These are phyloP conservation scores for Leccinum ochraceum DNA, from an alignment of 768 basidiomycete species.

Conservation along the genomic window DNA sequence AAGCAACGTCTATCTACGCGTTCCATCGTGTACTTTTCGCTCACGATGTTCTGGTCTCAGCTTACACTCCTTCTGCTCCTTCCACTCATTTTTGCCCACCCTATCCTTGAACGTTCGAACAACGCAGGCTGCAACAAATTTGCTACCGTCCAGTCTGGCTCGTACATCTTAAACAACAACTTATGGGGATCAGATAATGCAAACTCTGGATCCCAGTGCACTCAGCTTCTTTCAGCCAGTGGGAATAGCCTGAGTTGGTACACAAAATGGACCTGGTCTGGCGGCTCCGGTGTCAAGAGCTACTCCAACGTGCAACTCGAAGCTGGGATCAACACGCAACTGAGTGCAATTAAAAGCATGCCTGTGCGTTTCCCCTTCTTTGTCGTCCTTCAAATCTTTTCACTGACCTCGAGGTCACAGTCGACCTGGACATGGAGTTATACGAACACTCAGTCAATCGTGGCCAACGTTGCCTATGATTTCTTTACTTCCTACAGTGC, in stretches of 20 bases:
- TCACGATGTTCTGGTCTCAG: conserved; percentile 14
- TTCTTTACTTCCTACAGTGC: conserved; percentile 57
- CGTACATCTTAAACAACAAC: conserved; percentile 52
- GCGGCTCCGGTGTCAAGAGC: conserved; percentile 57
- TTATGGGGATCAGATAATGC: conserved; percentile 45
- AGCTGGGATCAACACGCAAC: conserved; percentile 49
- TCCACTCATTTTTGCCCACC: conserved; percentile 21
- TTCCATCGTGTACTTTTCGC: neutral
- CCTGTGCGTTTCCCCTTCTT: conserved; percentile 40
- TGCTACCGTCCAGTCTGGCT: conserved; percentile 45
- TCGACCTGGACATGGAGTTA: conserved; percentile 60
- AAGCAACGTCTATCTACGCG: conserved; percentile 1
- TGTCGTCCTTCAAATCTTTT: neutral
- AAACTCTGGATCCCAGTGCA: conserved; percentile 52
- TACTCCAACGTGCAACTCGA: conserved; percentile 59
- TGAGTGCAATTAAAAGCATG: conserved; percentile 55
- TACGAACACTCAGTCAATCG: conserved; percentile 37
- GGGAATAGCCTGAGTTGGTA: conserved; percentile 50
- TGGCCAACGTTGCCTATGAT: conserved; percentile 62
- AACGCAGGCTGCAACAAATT: conserved; percentile 46
- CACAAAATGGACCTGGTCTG: conserved; percentile 55
- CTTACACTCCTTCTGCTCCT: conserved; percentile 19
- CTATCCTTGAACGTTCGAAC: neutral
- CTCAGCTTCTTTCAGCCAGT: conserved; percentile 43
- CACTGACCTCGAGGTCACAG: conserved; percentile 30